Conservation (phyloP, 345 rosid genomes). For the Eutrema heterophyllum region DNA sequence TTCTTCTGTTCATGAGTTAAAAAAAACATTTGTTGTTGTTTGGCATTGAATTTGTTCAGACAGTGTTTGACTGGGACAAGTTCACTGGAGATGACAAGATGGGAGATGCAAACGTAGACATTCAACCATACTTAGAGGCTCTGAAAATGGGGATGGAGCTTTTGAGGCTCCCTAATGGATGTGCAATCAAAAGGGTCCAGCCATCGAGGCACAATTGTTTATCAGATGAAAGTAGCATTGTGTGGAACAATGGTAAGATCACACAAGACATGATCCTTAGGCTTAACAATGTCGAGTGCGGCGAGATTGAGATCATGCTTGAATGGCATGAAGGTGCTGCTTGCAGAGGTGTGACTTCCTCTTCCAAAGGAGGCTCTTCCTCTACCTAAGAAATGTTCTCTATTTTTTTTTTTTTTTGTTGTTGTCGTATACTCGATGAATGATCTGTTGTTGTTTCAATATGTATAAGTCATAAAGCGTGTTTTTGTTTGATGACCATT, state of each 20-base stretch:
- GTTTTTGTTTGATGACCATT: conserved; percentile 14
- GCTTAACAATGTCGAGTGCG: conserved; percentile 55
- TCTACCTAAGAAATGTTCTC: neutral
- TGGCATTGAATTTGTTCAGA: conserved; percentile 33
- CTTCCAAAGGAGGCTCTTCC: conserved; percentile 24
- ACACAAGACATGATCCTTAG: conserved; percentile 57
- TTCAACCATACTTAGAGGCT: conserved; percentile 53
- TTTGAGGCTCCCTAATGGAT: conserved; percentile 48
- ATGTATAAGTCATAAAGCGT: neutral
- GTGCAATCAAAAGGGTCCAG: conserved; percentile 47
- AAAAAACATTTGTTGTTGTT: neutral
- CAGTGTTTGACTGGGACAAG: conserved; percentile 79
- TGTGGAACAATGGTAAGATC: conserved; percentile 50
- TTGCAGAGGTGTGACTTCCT: conserved; percentile 32
- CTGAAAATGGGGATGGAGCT: conserved; percentile 45
- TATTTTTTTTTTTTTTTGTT: neutral
- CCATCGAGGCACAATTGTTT: conserved; percentile 52
- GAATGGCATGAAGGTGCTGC: conserved; percentile 67
- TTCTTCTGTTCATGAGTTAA: neutral
- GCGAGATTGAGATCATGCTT: conserved; percentile 62
- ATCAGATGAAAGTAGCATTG: conserved; percentile 52
- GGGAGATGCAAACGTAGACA: conserved; percentile 82
- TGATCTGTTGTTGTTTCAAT: conserved; percentile 23
- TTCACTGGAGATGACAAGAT: conserved; percentile 66
- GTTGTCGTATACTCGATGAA: neutral